Conservation (phyloP, 2,329 filamentous ascomycete species). For the Beauveria pseudobassiana region DNA sequence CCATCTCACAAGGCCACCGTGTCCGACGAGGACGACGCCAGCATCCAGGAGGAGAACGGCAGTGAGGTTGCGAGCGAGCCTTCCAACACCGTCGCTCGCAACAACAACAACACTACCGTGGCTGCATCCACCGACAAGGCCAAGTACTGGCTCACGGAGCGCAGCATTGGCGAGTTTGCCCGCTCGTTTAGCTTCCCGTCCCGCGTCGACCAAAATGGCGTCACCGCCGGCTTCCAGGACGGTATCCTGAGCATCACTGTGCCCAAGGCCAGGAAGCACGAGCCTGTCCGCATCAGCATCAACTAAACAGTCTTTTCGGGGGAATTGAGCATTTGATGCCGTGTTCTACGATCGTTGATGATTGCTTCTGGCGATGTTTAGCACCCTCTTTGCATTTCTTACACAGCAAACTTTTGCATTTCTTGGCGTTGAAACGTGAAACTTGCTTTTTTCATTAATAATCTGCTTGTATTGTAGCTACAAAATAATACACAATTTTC, state of each 20-base stretch:
- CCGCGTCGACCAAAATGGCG: conserved; percentile 53
- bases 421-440: background rate
- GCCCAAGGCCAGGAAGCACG: conserved; percentile 57
- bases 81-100: conserved; percentile 19
- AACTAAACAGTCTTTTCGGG: conserved; percentile 29
- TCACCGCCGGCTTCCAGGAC: conserved; percentile 56
- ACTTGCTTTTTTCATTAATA: background rate
- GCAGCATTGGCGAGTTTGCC: conserved; percentile 58
- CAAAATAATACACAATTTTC: background rate
- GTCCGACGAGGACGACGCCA: conserved; percentile 47
- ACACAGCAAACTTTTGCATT: background rate
- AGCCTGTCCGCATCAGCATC: conserved; percentile 48
- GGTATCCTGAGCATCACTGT: conserved; percentile 57
- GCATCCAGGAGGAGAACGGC: conserved; percentile 22
- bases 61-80: conserved; percentile 24
- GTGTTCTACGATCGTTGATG: background rate
- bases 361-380: background rate
- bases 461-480: conserved; percentile 3
- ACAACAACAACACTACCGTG: conserved; percentile 18
- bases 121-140: conserved; percentile 30
- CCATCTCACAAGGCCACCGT: conserved; percentile 53
- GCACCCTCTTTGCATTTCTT: background rate
- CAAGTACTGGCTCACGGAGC: conserved; percentile 67
- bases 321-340: background rate
- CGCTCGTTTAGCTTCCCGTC: conserved; percentile 61